Evolutionary conservation across 1,284 basidiomycete species (phyloP).

Genomic region (Volvariella volvacea): DNA sequence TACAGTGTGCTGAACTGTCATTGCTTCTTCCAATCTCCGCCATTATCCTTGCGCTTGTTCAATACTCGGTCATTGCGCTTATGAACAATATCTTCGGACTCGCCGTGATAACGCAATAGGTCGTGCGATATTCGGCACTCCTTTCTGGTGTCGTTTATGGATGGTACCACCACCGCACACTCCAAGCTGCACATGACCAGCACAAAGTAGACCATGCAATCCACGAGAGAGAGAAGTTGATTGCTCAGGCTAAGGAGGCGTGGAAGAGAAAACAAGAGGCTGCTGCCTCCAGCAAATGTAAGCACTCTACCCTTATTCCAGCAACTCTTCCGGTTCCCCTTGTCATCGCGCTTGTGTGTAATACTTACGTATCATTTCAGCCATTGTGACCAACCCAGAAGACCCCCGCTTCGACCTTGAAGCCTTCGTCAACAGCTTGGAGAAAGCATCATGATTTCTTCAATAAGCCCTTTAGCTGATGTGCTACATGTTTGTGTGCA

Average conservation of each 20-base stretch:
- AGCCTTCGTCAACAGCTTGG: conserved; percentile 78
- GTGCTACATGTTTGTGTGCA: neutral
- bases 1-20: conserved; percentile 6
- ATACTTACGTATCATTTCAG: conserved; percentile 11
- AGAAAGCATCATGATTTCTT: conserved; percentile 45
- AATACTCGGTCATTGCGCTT: too few species aligned
- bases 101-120: conserved; percentile 64
- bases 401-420: conserved; percentile 96
- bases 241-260: conserved; percentile 86
- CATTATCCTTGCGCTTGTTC: too few species aligned
- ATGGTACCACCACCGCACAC: conserved; percentile 84
- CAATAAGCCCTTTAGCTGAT: too few species aligned
- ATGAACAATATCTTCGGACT: too few species aligned
- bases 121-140: conserved; percentile 93
- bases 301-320: conserved; percentile 17
- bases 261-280: conserved; percentile 75
- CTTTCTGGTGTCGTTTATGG: conserved; percentile 88
- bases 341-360: conserved; percentile 6
- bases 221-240: conserved; percentile 70
- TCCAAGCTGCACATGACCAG: conserved; percentile 79
- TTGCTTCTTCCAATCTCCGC: conserved; percentile 1
- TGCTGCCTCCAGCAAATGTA: conserved; percentile 39
- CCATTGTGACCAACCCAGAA: conserved; percentile 78
- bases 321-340: conserved; percentile 15
- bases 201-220: conserved; percentile 63